phyloP scores from a whole-genome alignment of 371 early-diverging fungal species.

The Mucor lusitanicus region DNA sequence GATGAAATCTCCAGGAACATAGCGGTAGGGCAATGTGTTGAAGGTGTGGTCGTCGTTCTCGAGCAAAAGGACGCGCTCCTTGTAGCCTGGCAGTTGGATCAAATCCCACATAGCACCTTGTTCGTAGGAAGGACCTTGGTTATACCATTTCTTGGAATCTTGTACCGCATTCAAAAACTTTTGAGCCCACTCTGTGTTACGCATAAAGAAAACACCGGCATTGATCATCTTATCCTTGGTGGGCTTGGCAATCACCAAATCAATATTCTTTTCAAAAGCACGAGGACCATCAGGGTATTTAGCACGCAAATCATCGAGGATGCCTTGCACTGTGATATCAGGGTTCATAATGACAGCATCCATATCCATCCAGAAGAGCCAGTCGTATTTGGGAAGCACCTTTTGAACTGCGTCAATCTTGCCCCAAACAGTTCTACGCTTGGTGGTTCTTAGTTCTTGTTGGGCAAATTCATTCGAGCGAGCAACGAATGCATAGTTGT shows the following conservation, averaged over 20 bases:
- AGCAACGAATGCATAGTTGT: slow-evolving; percentile 64
- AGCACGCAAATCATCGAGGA: slow-evolving; percentile 33
- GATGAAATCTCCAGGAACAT: slow-evolving; percentile 59
- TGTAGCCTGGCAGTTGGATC: slow-evolving; percentile 37
- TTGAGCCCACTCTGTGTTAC: slow-evolving; percentile 61
- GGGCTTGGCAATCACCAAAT: slow-evolving; percentile 55
- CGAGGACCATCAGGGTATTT: slow-evolving; percentile 29
- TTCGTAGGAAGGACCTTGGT: slow-evolving; percentile 50
- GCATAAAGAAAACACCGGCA: slow-evolving; percentile 66
- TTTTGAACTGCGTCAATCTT: slow-evolving; percentile 66
- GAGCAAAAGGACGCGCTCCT: slow-evolving; percentile 42
- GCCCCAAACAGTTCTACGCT: slow-evolving; percentile 61
- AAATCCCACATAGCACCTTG: slow-evolving; percentile 68
- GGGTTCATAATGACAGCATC: slow-evolving; percentile 63
- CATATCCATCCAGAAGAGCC: slow-evolving; percentile 74
- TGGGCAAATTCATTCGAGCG: slow-evolving; percentile 65
- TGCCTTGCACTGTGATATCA: slow-evolving; percentile 30
- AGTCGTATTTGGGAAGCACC: slow-evolving; percentile 63
- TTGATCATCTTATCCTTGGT: slow-evolving; percentile 53
- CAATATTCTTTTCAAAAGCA: slow-evolving; percentile 35
- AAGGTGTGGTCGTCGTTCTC: slow-evolving; percentile 62
- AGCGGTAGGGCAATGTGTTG: slow-evolving; percentile 59
- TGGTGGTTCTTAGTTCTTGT: slow-evolving; percentile 38
- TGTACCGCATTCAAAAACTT: slow-evolving; percentile 59
- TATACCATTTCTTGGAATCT: slow-evolving; percentile 47